These are phyloP conservation scores for Fomitopsis pinicola DNA, from an alignment of 1,284 basidiomycete species.

Conservation along the genomic window DNA sequence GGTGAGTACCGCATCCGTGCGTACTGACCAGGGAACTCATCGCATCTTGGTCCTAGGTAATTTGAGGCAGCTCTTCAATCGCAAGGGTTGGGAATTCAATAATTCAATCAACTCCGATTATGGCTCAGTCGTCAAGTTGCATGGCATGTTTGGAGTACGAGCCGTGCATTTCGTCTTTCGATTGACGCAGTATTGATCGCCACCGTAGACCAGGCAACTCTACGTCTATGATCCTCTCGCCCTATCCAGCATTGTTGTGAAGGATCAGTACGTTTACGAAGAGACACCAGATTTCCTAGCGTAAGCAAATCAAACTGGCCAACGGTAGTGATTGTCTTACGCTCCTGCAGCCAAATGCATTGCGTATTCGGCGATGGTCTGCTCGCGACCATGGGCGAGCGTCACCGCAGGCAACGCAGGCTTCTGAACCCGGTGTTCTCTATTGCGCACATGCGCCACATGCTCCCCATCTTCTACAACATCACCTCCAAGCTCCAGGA, in stretches of 20 bases:
- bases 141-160: conserved; percentile 14
- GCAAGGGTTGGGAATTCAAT: conserved; percentile 15
- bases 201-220: conserved; percentile 10
- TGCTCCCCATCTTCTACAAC: conserved; percentile 14
- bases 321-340: neutral
- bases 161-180: neutral
- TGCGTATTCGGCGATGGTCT: conserved; percentile 16
- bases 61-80: conserved; percentile 5
- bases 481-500: conserved; percentile 12
- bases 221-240: conserved; percentile 16
- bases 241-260: conserved; percentile 12
- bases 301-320: neutral
- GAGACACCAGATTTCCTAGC: conserved; percentile 13
- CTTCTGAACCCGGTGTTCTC: conserved; percentile 24
- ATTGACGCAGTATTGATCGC: neutral
- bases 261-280: conserved; percentile 12
- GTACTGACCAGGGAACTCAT: too few relatives aligned
- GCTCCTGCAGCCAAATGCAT: conserved; percentile 1
- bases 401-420: conserved; percentile 21
- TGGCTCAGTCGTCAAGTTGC: conserved; percentile 8
- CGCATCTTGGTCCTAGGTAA: conserved; percentile 3
- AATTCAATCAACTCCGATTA: conserved; percentile 11
- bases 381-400: conserved; percentile 15
- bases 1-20: conserved; percentile 8
- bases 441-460: conserved; percentile 18